phyloP scores from a whole-genome alignment of 2,329 filamentous ascomycete genomes.

The Monilinia polystroma region DNA sequence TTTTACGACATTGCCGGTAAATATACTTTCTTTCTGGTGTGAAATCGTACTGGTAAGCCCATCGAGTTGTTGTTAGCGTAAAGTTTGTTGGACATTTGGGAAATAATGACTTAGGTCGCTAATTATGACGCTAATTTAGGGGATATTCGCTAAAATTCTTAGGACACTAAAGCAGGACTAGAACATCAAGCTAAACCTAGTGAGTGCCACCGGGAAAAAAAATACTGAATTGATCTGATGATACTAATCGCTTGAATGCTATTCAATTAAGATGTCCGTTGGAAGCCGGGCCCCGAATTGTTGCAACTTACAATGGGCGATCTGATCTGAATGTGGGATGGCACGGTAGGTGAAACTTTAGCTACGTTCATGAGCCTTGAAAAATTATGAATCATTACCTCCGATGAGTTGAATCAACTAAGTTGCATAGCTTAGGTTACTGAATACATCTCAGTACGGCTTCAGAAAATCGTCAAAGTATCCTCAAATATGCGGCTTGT shows the following conservation, averaged over 20 bases:
- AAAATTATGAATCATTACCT: neutral
- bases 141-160: neutral
- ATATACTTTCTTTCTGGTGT: accelerated
- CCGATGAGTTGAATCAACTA: accelerated
- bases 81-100: no score
- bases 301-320: neutral
- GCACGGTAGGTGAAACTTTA: neutral
- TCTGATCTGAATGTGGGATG: neutral
- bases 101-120: neutral
- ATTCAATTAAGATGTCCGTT: neutral
- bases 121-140: neutral
- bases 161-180: neutral
- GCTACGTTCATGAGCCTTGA: neutral
- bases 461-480: no score
- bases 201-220: neutral
- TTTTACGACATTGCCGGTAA: neutral
- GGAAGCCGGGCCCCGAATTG: neutral
- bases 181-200: neutral
- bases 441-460: no score
- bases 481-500: no score
- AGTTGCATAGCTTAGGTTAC: no score
- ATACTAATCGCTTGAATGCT: neutral
- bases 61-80: neutral
- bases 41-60: neutral
- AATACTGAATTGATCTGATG: neutral